Conservation (phyloP, 1,284 basidiomycete species). For the Vanrija humicola region DNA sequence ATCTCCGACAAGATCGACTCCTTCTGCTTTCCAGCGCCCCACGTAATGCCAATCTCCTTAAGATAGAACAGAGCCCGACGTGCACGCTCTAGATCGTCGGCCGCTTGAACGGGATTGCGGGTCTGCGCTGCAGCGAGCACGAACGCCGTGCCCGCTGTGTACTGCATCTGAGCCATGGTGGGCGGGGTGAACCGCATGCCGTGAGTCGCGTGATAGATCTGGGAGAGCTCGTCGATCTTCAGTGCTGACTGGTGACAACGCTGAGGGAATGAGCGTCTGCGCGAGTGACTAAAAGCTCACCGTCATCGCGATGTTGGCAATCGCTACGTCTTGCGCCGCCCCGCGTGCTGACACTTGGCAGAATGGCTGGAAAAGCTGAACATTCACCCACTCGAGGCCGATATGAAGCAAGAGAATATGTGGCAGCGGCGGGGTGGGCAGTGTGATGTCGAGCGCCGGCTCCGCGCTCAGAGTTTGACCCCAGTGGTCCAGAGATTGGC, state of each 20-base stretch:
- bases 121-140: conserved; percentile 14
- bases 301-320: conserved; percentile 10
- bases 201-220: conserved; percentile 58
- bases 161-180: conserved; percentile 61
- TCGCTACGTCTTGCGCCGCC: not conserved
- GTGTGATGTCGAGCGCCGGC: conserved; percentile 56
- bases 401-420: conserved; percentile 63
- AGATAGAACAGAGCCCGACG: too few relatives aligned
- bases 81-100: not conserved
- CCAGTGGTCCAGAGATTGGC: conserved; percentile 17
- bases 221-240: conserved; percentile 60
- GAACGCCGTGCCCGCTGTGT: conserved; percentile 59
- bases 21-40: conserved; percentile 7
- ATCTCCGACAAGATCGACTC: conserved; percentile 3
- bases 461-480: conserved; percentile 60
- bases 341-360: conserved; percentile 32
- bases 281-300: not conserved
- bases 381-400: conserved; percentile 61
- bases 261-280: conserved; percentile 47
- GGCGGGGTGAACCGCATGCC: conserved; percentile 61
- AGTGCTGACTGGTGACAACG: conserved; percentile 62
- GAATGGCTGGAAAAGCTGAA: conserved; percentile 63
- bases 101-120: not conserved
- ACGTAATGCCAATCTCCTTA: conserved; percentile 8
- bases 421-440: conserved; percentile 54